Evolutionary conservation across 306 rosid species (phyloP).

Genomic region (Carpinus viminea): DNA sequence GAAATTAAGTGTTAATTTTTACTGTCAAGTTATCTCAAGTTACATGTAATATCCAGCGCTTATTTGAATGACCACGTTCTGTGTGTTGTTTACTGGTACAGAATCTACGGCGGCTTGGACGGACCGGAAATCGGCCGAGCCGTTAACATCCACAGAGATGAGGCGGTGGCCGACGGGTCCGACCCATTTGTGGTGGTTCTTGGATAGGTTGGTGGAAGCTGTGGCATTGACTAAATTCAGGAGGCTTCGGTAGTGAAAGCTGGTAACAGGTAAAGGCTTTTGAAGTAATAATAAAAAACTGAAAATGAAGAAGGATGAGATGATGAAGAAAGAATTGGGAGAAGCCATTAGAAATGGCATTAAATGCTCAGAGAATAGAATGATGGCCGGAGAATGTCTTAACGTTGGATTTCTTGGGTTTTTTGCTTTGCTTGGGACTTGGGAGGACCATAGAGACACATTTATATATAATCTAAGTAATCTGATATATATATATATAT

Average conservation of each 20-base stretch:
- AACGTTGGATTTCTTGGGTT: neutral
- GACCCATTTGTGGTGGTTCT: conserved; percentile 47
- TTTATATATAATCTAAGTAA: conserved; percentile 31
- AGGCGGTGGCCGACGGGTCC: conserved; percentile 65
- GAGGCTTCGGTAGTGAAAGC: neutral
- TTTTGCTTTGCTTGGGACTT: neutral
- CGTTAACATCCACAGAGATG: conserved; percentile 59
- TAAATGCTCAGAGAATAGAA: conserved; percentile 7
- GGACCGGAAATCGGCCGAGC: conserved; percentile 55
- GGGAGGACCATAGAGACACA: conserved; percentile 6
- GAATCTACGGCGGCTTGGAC: conserved; percentile 81
- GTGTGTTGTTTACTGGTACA: conserved; percentile 56
- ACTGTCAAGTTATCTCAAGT: no score
- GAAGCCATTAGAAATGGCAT: conserved; percentile 42
- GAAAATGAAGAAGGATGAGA: conserved; percentile 9
- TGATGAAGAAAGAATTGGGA: neutral
- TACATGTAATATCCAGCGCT: conserved; percentile 79
- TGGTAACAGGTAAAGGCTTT: conserved; percentile 19
- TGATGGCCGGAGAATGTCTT: conserved; percentile 11
- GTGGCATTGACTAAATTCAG: neutral
- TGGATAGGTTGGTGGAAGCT: conserved; percentile 21
- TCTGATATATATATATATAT: neutral
- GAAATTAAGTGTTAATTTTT: no score
- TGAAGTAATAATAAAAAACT: conserved; percentile 26
- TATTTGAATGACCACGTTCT: conserved; percentile 59